A percentile compares a stretch with the other conserved stretches of the same genome.
Conservation (phyloP, 108 stramenopile genomes). For the Skeletonema grethae region DNA sequence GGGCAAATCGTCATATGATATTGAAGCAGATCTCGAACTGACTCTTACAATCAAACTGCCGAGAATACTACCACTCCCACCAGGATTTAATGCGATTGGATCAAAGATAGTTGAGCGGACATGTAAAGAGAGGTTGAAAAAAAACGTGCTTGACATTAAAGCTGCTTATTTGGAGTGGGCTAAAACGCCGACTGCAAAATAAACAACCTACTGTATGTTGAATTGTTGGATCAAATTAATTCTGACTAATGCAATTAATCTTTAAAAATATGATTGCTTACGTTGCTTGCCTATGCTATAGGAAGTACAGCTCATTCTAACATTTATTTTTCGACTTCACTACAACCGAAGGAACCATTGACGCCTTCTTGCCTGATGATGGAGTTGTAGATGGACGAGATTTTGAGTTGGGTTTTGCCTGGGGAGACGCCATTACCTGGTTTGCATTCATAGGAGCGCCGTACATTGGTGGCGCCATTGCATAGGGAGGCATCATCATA, state of each 20-base stretch:
- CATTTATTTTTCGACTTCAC: conserved; percentile 33
- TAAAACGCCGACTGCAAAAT: background rate
- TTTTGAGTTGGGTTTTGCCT: background rate
- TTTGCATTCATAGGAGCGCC: conserved; percentile 17
- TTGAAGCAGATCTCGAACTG: conserved; percentile 43
- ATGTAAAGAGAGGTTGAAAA: conserved; percentile 31
- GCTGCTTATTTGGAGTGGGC: conserved; percentile 49
- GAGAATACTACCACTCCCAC: conserved; percentile 48
- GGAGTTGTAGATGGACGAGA: conserved; percentile 10
- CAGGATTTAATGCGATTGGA: conserved; percentile 58
- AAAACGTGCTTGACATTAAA: conserved; percentile 28
- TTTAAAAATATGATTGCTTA: background rate
- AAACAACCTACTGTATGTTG: background rate
- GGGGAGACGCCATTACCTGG: conserved; percentile 21
- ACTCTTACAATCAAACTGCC: conserved; percentile 47
- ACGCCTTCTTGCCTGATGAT: conserved; percentile 23
- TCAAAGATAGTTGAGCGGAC: conserved; percentile 52
- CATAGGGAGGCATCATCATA: conserved; percentile 17
- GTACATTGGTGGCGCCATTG: conserved; percentile 29
- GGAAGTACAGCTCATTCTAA: too few relatives aligned
- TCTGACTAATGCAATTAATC: conserved; percentile 9
- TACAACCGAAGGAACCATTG: conserved; percentile 38
- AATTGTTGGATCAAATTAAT: background rate
- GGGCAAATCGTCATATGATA: conserved; percentile 10
- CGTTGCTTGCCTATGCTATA: too few relatives aligned